Percentiles rank a stretch among this genome's conserved stretches.
Conservation (phyloP, 2,329 filamentous ascomycete genomes). For the Neopestalotiopsis sp. region DNA sequence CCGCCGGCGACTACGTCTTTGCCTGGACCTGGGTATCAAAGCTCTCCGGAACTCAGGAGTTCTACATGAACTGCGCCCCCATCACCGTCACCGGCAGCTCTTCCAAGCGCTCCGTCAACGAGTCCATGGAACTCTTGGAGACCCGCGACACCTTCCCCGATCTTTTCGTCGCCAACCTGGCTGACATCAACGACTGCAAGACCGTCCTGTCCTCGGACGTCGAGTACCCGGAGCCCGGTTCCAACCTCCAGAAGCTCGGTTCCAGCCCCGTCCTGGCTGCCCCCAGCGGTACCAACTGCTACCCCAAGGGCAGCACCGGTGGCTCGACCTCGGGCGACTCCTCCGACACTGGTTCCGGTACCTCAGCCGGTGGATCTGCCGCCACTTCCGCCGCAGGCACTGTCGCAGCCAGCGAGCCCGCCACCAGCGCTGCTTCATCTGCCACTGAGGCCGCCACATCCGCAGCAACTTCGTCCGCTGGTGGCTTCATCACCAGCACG, state of each 20-base stretch:
- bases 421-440: slow-evolving; percentile 8
- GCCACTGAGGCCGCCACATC: background rate
- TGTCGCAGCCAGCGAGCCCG: background rate
- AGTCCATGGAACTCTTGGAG: slow-evolving; percentile 43
- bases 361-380: background rate
- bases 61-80: slow-evolving; percentile 67
- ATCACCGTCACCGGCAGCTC: slow-evolving; percentile 55
- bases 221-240: slow-evolving; percentile 67
- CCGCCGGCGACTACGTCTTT: slow-evolving; percentile 68
- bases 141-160: slow-evolving; percentile 57
- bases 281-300: slow-evolving; percentile 31
- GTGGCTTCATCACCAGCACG: background rate
- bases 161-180: slow-evolving; percentile 74
- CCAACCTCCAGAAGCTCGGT: slow-evolving; percentile 51
- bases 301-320: slow-evolving; percentile 31
- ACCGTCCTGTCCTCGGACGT: slow-evolving; percentile 59
- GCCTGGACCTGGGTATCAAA: slow-evolving; percentile 81
- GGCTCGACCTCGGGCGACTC: slow-evolving; percentile 19
- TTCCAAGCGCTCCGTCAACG: slow-evolving; percentile 30
- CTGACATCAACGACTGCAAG: slow-evolving; percentile 53
- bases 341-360: slow-evolving; percentile 20
- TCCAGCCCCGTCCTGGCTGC: slow-evolving; percentile 27
- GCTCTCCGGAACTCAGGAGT: slow-evolving; percentile 69
- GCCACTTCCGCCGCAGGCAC: background rate
- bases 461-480: no score